These are phyloP conservation scores for Lodderomyces margitis DNA, from an alignment of 1,139 yeast genomes.

Conservation along the genomic window DNA sequence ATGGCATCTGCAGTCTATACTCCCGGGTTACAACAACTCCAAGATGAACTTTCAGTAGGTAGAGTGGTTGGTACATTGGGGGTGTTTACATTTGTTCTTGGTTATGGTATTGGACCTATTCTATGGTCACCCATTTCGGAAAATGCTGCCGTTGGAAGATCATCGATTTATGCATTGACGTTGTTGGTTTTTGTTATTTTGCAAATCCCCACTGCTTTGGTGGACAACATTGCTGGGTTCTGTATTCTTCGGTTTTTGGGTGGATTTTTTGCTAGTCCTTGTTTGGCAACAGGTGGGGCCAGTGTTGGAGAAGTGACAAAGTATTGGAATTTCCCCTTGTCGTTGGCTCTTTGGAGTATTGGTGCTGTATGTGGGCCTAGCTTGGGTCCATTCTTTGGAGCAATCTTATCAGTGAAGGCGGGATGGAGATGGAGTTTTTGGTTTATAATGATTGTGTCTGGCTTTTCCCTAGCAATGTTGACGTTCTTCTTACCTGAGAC, in stretches of 20 bases:
- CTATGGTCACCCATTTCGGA: constrained; percentile 39
- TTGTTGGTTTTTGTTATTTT: constrained; percentile 31
- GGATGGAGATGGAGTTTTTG: constrained; percentile 38
- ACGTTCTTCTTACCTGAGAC: constrained; percentile 36
- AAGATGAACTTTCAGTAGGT: constrained; percentile 26
- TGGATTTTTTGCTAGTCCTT: constrained; percentile 36
- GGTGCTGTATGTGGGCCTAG: constrained; percentile 38
- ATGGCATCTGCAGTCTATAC: constrained; percentile 63
- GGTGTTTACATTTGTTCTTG: constrained; percentile 36
- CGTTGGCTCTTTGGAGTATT: constrained; percentile 35
- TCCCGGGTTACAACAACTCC: constrained; percentile 44
- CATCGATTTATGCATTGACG: constrained; percentile 31
- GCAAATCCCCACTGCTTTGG: constrained; percentile 35
- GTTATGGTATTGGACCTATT: constrained; percentile 42
- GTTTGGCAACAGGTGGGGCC: constrained; percentile 38
- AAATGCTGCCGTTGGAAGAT: constrained; percentile 52
- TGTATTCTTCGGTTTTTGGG: constrained; percentile 30
- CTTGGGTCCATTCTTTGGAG: constrained; percentile 38
- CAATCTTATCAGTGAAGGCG: constrained; percentile 27
- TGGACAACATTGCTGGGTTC: constrained; percentile 28
- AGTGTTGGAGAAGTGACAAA: constrained; percentile 27
- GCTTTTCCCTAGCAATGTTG: constrained; percentile 24
- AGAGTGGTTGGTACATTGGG: constrained; percentile 31
- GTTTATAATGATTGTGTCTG: constrained; percentile 34
- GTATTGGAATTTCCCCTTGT: constrained; percentile 30